These are phyloP conservation scores for Lactarius akahatsu DNA, from an alignment of 768 basidiomycete species.

Conservation along the genomic window DNA sequence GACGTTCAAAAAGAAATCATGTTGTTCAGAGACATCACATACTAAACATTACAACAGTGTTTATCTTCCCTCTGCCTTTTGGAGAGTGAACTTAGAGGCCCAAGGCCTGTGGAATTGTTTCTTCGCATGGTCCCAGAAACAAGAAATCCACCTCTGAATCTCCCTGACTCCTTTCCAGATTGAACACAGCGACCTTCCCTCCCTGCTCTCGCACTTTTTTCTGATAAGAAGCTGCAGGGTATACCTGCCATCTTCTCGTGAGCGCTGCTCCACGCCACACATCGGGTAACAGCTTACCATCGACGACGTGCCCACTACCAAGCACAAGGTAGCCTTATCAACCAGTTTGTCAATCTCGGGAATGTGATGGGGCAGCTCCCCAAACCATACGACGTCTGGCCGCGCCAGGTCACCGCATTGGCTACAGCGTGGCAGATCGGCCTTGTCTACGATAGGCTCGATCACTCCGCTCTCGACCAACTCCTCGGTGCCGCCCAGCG, in stretches of 20 bases:
- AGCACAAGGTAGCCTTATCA: constrained; percentile 36
- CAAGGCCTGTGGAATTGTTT: constrained; percentile 44
- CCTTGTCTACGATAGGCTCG: constrained; percentile 34
- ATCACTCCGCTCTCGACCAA: constrained; percentile 11
- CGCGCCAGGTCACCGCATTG: constrained; percentile 37
- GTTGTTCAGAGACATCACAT: background rate
- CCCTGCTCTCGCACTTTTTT: constrained; percentile 33
- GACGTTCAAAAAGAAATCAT: background rate
- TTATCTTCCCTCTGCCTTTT: background rate
- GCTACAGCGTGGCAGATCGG: constrained; percentile 37
- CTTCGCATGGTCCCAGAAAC: constrained; percentile 51
- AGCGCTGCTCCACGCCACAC: background rate
- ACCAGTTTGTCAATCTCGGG: constrained; percentile 35
- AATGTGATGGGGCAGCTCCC: constrained; percentile 36
- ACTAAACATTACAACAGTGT: background rate
- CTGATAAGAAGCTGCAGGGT: constrained; percentile 38
- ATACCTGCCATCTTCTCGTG: constrained; percentile 31
- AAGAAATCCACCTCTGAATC: constrained; percentile 49
- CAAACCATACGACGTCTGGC: constrained; percentile 48
- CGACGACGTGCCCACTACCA: constrained; percentile 44
- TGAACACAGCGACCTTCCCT: constrained; percentile 41
- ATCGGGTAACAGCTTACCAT: constrained; percentile 16
- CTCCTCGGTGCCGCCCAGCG: constrained; percentile 46
- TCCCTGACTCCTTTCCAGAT: constrained; percentile 36
- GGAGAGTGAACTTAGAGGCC: constrained; percentile 25